Conservation (phyloP, 1,284 basidiomycete species). For the Irpex sp. region DNA sequence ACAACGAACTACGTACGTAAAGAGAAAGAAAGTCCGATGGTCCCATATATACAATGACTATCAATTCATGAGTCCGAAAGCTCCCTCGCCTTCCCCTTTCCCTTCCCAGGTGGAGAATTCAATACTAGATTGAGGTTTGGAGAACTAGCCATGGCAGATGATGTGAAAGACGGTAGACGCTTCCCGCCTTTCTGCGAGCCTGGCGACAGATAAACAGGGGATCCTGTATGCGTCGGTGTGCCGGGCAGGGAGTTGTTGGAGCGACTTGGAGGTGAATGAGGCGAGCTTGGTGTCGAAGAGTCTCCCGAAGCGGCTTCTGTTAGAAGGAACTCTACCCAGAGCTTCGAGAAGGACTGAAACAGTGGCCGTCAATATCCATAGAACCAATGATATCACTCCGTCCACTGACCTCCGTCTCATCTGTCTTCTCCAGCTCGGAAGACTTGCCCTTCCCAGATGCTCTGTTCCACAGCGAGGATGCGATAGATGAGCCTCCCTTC, state of each 20-base stretch:
- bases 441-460: conserved; percentile 40
- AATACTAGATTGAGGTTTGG: conserved; percentile 49
- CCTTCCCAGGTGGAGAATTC: conserved; percentile 35
- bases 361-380: neutral
- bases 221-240: conserved; percentile 40
- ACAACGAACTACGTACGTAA: neutral
- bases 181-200: conserved; percentile 34
- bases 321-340: conserved; percentile 95
- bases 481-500: conserved; percentile 30
- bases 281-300: conserved; percentile 27
- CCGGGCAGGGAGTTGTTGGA: conserved; percentile 45
- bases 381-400: neutral
- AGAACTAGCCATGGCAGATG: conserved; percentile 44
- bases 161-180: conserved; percentile 45
- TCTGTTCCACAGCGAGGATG: conserved; percentile 52
- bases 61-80: conserved; percentile 11
- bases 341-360: conserved; percentile 84
- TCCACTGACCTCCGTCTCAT: conserved; percentile 69
- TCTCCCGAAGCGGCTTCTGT: conserved; percentile 78
- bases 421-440: conserved; percentile 66
- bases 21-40: neutral
- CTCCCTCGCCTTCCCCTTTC: conserved; percentile 22
- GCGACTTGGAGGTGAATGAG: conserved; percentile 23
- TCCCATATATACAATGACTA: neutral
- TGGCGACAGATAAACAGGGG: conserved; percentile 28